These are phyloP conservation scores for Flaveria sonorensis DNA, from an alignment of 129 eudicot genomes.

Conservation along the genomic window DNA sequence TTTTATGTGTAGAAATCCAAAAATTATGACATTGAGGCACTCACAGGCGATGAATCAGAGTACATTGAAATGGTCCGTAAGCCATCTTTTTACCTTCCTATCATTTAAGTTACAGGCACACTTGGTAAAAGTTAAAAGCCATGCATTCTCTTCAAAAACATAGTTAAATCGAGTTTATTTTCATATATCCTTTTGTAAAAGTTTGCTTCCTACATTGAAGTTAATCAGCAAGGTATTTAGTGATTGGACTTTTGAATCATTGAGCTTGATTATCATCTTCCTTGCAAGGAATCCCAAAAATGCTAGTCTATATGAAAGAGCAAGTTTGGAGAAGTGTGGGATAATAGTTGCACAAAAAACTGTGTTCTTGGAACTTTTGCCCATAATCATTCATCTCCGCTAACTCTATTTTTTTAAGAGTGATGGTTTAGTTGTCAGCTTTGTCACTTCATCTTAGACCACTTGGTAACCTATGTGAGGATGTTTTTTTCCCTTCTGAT, in stretches of 20 bases:
- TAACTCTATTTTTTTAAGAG: no score
- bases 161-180: not conserved
- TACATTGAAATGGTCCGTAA: conserved; percentile 76
- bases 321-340: not conserved
- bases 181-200: not conserved
- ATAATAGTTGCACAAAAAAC: no score
- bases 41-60: conserved; percentile 68
- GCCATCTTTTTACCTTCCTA: not conserved
- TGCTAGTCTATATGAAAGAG: not conserved
- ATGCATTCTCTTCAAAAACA: not conserved
- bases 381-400: no score
- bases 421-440: no score
- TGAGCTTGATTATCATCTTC: not conserved
- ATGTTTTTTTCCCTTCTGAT: not conserved
- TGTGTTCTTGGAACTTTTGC: not conserved
- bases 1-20: conserved; percentile 56
- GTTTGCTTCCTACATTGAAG: not conserved
- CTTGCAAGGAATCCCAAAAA: not conserved
- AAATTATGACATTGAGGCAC: conserved; percentile 67
- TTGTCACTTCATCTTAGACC: no score
- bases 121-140: not conserved
- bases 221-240: not conserved
- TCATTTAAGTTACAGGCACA: not conserved
- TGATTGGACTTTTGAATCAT: conserved; percentile 6
- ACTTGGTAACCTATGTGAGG: not conserved